These are phyloP conservation scores for Serendipita vermifera DNA, from an alignment of 768 basidiomycete genomes.

Conservation along the genomic window DNA sequence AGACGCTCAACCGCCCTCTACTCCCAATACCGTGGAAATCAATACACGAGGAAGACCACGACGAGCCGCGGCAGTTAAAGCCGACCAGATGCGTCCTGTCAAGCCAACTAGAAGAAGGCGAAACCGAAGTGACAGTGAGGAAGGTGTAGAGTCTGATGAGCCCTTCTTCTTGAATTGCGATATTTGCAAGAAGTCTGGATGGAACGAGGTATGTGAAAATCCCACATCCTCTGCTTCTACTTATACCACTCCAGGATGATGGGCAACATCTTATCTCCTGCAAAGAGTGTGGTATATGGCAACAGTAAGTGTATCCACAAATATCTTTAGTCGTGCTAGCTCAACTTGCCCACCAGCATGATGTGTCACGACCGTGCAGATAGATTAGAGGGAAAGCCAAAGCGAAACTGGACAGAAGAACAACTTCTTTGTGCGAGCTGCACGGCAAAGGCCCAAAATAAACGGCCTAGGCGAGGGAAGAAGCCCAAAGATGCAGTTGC, in stretches of 20 bases:
- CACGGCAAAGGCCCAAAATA: not conserved
- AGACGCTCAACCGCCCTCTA: too few relatives aligned
- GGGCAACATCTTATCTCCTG: conserved; percentile 2
- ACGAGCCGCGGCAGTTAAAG: conserved; percentile 1
- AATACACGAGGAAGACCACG: conserved; percentile 2
- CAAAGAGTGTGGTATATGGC: not conserved
- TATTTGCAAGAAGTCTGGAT: conserved; percentile 7
- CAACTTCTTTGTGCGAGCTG: not conserved
- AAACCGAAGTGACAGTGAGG: not conserved
- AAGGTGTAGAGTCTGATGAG: not conserved
- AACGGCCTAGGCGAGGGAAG: not conserved
- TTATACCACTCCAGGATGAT: not conserved
- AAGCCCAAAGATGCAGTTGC: not conserved
- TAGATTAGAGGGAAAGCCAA: not conserved
- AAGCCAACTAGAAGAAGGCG: not conserved
- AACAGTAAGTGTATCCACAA: conserved; percentile 1
- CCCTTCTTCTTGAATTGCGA: conserved; percentile 4
- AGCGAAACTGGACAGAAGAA: conserved; percentile 4
- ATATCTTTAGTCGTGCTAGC: not conserved
- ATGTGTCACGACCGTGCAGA: conserved; percentile 5
- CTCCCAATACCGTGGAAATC: not conserved
- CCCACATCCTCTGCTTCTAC: not conserved
- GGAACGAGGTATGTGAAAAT: not conserved
- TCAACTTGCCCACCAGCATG: not conserved
- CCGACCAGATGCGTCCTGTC: not conserved